phyloP scores from a whole-genome alignment of 2,329 filamentous ascomycete genomes.

The Gyromitra esculenta region DNA sequence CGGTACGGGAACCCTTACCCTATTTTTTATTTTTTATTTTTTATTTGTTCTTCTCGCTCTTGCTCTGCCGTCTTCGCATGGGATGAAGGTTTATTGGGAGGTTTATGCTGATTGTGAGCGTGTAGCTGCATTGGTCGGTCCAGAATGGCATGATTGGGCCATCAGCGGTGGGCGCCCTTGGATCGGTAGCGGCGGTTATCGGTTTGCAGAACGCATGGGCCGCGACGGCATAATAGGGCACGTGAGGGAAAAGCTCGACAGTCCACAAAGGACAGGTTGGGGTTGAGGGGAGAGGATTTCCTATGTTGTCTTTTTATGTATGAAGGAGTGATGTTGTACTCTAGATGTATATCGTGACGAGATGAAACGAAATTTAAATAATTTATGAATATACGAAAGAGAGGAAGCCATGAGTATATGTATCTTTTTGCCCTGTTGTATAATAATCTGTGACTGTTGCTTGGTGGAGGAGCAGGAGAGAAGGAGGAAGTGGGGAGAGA shows the following conservation, averaged over 20 bases:
- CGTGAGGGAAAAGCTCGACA: conserved; percentile 19
- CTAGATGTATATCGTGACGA: conserved; percentile 47
- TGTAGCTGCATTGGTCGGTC: conserved; percentile 74
- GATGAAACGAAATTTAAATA: conserved; percentile 33
- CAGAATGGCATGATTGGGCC: conserved; percentile 72
- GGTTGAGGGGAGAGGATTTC: conserved; percentile 12
- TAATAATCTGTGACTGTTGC: not conserved
- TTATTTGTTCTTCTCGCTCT: conserved; percentile 10
- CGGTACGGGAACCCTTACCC: conserved; percentile 62
- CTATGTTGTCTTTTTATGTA: conserved; percentile 30
- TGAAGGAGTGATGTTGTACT: conserved; percentile 29
- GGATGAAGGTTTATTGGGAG: not conserved
- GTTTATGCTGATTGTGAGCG: conserved; percentile 35
- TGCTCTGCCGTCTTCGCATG: not conserved
- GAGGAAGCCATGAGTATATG: not conserved
- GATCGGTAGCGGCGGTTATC: conserved; percentile 64
- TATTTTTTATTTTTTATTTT: not conserved
- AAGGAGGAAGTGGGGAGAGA: not conserved
- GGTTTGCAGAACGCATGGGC: conserved; percentile 64
- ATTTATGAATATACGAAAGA: conserved; percentile 10
- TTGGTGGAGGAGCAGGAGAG: not conserved
- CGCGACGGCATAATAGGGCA: conserved; percentile 58
- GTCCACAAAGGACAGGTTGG: not conserved
- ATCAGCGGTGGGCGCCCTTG: conserved; percentile 68
- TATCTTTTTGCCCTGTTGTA: not conserved